Base-by-base conservation (phyloP, 192 early-diverging fungal genomes). In the Umbelopsis vinacea region DNA sequence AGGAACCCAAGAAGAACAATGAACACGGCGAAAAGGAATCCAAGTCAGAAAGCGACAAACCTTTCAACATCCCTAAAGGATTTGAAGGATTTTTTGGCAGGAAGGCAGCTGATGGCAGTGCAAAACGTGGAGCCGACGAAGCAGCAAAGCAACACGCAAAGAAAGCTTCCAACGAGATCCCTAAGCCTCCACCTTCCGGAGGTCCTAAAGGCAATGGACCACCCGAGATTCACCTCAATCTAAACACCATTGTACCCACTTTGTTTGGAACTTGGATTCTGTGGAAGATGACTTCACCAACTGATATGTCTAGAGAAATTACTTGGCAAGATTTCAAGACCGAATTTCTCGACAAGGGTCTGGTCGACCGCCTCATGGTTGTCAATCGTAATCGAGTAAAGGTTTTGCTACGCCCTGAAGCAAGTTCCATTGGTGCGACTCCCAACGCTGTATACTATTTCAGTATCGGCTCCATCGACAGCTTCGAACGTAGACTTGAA, bases 381-480 rank as follows among this genome's bases (percentile, higher is more conserved):
- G 80, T 95, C 48, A 98, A 98, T 87, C 86, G 90, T 63, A 89
- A 86, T 68, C 81, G 86, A 46, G 97, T 96, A 17, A 87, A 87
- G 33, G 94, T 96, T 5, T 85, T 90, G 47, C 79, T 97, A 52
- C 83, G 89, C 6, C 85, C 91, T 9, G 91, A 92, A 60, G 84
- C 91, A 38, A 54, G 76, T 66, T 66, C 70, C 0, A 23, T 71
- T 45, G 67, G 66, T 37, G 67, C 46, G 4, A 11, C 48, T 15
- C 60, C 35, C 43, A 60, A 22, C 6, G 29, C 46, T 35, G 52
- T 57, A 38, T 93, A 86, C 80, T 89, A 86, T 71, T 98, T 98
- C 76, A 90, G 94, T 54, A 98, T 98, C 50, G 97, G 95, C n/a
- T 96, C 93, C 35, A 87, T 95, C 9, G 97, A 99, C 50, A 87